Percentiles rank a stretch among this genome's conserved stretches.
phyloP scores from a whole-genome alignment of 1,139 yeast species.

The Saccharomyces hybrid region DNA sequence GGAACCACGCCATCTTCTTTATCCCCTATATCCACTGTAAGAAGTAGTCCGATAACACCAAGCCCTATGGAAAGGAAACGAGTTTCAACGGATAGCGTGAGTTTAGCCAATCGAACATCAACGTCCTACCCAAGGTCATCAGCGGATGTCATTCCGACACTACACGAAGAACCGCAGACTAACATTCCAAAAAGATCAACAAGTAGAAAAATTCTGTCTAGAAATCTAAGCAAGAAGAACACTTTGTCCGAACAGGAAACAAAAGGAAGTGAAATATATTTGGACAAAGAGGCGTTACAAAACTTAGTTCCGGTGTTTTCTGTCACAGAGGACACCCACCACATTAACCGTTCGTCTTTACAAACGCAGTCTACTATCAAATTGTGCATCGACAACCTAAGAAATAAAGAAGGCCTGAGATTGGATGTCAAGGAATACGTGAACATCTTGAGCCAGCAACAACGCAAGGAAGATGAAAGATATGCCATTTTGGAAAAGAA shows the following conservation, averaged over 20 bases:
- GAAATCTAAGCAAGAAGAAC: background rate
- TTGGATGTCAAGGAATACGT: conserved; percentile 1
- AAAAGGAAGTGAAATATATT: background rate
- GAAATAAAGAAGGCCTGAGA: background rate
- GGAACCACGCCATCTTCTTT: background rate
- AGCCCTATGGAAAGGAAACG: background rate
- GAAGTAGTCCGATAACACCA: background rate
- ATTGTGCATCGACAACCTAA: background rate
- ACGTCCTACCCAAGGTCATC: background rate
- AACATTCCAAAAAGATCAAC: background rate
- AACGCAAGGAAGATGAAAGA: conserved; percentile 3
- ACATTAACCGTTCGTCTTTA: background rate
- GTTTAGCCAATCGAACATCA: background rate
- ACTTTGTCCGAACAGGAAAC: background rate
- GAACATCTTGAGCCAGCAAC: conserved; percentile 1
- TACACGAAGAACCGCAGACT: background rate
- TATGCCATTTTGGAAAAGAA: conserved; percentile 3
- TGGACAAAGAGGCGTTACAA: background rate
- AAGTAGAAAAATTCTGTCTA: background rate
- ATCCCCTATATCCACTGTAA: background rate
- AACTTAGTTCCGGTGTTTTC: background rate
- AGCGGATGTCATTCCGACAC: background rate
- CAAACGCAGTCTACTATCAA: background rate
- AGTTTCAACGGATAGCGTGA: background rate
- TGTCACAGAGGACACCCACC: background rate